A percentile compares a stretch with the other conserved stretches of the same genome.
Evolutionary conservation across 179 eudicot genomes (phyloP).

Genomic region (Beta corolliflora): DNA sequence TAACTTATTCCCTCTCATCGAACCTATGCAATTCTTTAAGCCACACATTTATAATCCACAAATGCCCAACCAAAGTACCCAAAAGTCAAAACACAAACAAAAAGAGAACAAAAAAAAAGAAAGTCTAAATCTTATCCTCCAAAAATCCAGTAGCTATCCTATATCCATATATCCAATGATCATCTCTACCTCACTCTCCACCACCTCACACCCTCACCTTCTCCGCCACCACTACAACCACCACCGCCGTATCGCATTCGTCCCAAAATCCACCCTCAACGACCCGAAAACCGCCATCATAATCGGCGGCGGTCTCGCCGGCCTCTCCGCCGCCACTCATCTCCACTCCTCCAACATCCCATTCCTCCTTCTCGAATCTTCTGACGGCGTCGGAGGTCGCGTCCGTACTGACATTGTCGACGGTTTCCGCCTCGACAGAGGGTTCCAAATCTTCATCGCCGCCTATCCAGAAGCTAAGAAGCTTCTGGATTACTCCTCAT

Average conservation of each 20-base stretch:
- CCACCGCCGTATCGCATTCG: no score
- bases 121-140: not conserved
- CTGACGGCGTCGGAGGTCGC: constrained; percentile 86
- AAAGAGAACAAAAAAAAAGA: not conserved
- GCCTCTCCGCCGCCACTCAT: constrained; percentile 76
- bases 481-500: constrained; percentile 63
- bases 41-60: no score
- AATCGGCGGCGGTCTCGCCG: constrained; percentile 88
- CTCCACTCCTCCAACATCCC: constrained; percentile 57
- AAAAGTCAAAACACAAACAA: not conserved
- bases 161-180: constrained; percentile 29
- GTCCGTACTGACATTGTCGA: constrained; percentile 81
- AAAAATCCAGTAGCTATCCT: not conserved
- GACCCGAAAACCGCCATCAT: constrained; percentile 45
- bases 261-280: not conserved
- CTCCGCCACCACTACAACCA: not conserved
- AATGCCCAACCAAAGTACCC: not conserved
- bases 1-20: no score
- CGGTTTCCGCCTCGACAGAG: constrained; percentile 90
- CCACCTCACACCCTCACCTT: not conserved
- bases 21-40: no score
- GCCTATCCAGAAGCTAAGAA: constrained; percentile 75
- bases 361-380: constrained; percentile 78
- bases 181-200: constrained; percentile 3
- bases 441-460: constrained; percentile 96